Evolutionary conservation across 2,329 filamentous ascomycete genomes (phyloP).

Genomic region (Cladorrhinum sp.): DNA sequence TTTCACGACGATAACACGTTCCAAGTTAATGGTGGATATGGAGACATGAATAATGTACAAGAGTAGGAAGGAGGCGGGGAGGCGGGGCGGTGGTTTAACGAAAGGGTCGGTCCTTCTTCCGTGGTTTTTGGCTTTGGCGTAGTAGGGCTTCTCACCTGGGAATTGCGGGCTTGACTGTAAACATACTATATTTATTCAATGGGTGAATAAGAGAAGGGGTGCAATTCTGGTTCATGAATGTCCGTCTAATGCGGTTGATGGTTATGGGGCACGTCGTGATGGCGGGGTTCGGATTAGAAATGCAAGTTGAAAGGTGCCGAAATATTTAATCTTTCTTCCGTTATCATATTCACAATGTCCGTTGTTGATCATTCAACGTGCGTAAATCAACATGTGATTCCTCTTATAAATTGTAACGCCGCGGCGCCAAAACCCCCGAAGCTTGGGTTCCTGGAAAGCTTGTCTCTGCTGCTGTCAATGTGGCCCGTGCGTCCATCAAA

Average conservation of each 20-base stretch:
- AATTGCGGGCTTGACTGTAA: background rate
- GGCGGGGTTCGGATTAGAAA: background rate
- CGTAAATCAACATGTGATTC: background rate
- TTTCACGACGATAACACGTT: background rate
- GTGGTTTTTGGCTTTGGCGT: background rate
- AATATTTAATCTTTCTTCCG: background rate
- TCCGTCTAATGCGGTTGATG: background rate
- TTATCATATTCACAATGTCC: no score
- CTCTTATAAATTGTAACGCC: background rate
- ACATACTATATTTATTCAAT: background rate
- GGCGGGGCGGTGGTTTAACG: background rate
- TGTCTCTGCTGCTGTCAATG: background rate
- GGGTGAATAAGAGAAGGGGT: background rate
- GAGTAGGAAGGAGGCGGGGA: background rate
- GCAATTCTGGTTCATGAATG: background rate
- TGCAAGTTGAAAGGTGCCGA: background rate
- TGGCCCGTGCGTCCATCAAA: background rate
- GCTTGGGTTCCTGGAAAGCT: background rate
- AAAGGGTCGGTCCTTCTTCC: background rate
- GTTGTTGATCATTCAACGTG: background rate
- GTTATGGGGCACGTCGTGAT: background rate
- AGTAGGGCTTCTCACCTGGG: background rate
- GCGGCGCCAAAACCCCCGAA: no score
- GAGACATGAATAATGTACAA: conserved; percentile 6
- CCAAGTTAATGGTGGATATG: background rate